Conservation (phyloP, 2,329 filamentous ascomycete species). For the Colletotrichum costaricense region DNA sequence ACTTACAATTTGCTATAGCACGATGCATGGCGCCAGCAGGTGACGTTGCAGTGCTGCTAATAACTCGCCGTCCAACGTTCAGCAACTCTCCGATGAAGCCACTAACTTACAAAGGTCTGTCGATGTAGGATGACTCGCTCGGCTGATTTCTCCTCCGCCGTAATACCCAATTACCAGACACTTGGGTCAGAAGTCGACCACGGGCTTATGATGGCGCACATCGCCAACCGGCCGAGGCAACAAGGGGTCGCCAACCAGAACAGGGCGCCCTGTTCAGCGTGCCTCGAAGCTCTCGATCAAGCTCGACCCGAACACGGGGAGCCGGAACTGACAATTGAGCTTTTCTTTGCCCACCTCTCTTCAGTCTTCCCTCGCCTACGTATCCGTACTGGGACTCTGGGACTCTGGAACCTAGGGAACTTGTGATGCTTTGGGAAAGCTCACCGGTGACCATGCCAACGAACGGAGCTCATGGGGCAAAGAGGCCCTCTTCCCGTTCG, state of each 20-base stretch:
- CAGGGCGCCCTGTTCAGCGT: conserved; percentile 3
- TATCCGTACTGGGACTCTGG: not conserved
- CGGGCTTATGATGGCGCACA: not conserved
- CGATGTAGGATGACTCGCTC: conserved; percentile 1
- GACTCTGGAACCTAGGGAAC: conserved; percentile 11
- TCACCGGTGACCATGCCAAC: conserved; percentile 32
- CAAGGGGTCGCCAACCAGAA: conserved; percentile 7
- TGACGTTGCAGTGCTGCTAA: not conserved
- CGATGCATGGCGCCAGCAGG: not conserved
- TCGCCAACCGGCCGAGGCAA: conserved; percentile 11
- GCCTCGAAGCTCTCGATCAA: conserved; percentile 14
- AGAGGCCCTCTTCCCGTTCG: conserved; percentile 7
- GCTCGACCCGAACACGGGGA: conserved; percentile 22
- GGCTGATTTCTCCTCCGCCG: not conserved
- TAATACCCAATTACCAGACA: conserved; percentile 2
- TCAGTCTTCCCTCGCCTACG: conserved; percentile 16
- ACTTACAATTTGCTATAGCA: not conserved
- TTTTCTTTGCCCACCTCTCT: not conserved
- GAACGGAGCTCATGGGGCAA: conserved; percentile 21
- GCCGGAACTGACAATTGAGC: conserved; percentile 23
- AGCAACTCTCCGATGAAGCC: not conserved
- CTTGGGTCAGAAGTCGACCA: not conserved
- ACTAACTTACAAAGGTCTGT: conserved; percentile 2
- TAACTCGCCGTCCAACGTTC: conserved; percentile 3
- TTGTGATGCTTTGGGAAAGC: conserved; percentile 27